Conservation (phyloP, 2,329 filamentous ascomycete genomes). For the Epicoccum nigrum region DNA sequence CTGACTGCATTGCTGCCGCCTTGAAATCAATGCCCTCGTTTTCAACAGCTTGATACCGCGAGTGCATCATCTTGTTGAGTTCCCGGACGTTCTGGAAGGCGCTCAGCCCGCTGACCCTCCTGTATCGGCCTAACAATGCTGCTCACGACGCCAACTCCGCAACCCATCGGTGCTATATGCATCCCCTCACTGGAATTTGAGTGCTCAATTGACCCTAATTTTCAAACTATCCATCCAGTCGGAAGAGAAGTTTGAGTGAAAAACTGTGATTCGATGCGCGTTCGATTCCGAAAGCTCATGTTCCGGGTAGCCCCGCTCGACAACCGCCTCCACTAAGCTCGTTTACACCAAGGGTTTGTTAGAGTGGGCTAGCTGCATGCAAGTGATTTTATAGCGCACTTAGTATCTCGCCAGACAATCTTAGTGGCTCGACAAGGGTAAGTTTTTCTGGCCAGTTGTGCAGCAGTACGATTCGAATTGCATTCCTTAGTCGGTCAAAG, state of each 20-base stretch:
- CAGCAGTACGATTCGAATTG: not conserved
- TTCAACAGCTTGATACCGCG: slow-evolving; percentile 12
- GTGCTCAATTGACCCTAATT: not conserved
- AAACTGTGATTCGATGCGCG: slow-evolving; percentile 18
- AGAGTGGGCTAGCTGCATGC: slow-evolving; percentile 27
- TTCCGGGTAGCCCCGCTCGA: slow-evolving; percentile 32
- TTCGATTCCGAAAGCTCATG: slow-evolving; percentile 13
- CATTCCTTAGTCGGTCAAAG: not conserved
- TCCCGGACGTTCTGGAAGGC: slow-evolving; percentile 8
- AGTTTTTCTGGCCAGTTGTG: slow-evolving; percentile 3
- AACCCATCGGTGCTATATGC: no score
- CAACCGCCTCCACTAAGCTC: slow-evolving; percentile 21
- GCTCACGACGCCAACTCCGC: not conserved
- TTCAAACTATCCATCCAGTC: slow-evolving; percentile 6
- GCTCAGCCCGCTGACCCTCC: not conserved
- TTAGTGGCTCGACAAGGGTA: slow-evolving; percentile 16
- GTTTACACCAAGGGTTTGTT: slow-evolving; percentile 9
- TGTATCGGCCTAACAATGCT: slow-evolving; percentile 2
- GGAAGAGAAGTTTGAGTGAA: not conserved
- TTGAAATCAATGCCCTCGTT: slow-evolving; percentile 9
- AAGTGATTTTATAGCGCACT: slow-evolving; percentile 28
- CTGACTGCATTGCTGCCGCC: not conserved
- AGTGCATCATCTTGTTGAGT: slow-evolving; percentile 1
- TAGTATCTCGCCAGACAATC: slow-evolving; percentile 4
- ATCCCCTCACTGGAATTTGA: not conserved